phyloP scores from a whole-genome alignment of 1,284 basidiomycete species.

The Boletus semigastroideus region DNA sequence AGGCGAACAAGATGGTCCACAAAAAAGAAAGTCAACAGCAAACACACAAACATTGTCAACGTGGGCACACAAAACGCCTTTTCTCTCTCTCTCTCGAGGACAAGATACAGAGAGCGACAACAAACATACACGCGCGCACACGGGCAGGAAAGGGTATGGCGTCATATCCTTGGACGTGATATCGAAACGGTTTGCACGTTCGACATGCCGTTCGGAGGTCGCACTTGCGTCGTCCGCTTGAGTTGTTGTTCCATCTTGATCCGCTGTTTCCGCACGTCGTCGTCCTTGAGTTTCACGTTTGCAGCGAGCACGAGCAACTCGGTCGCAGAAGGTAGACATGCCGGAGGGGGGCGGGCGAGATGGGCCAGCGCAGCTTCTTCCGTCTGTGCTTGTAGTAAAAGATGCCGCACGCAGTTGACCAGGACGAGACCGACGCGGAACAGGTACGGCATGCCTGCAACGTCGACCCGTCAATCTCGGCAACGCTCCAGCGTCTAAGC shows the following conservation, averaged over 20 bases:
- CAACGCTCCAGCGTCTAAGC: neutral
- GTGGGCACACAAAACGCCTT: neutral
- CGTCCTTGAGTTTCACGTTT: conserved; percentile 76
- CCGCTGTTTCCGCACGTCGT: conserved; percentile 75
- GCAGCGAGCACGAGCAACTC: conserved; percentile 65
- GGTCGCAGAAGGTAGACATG: conserved; percentile 53
- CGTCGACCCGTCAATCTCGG: conserved; percentile 6
- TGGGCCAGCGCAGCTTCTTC: conserved; percentile 50
- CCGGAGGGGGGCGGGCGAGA: conserved; percentile 53
- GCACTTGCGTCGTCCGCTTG: conserved; percentile 55
- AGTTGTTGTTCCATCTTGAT: conserved; percentile 68
- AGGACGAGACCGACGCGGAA: conserved; percentile 80
- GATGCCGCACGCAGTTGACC: conserved; percentile 61
- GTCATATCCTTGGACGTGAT: conserved; percentile 30
- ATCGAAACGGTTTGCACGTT: conserved; percentile 28
- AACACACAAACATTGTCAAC: neutral
- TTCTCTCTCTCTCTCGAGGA: neutral
- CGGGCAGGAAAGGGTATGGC: neutral
- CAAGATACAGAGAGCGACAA: conserved; percentile 16
- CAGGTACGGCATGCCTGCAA: conserved; percentile 73
- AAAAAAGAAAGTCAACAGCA: neutral
- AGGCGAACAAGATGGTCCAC: neutral
- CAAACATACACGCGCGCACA: conserved; percentile 8
- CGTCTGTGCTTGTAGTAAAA: conserved; percentile 51
- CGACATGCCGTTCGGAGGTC: conserved; percentile 29